These are phyloP conservation scores for Fragosphaeria purpurea DNA, from an alignment of 2,329 filamentous ascomycete genomes.

Conservation along the genomic window DNA sequence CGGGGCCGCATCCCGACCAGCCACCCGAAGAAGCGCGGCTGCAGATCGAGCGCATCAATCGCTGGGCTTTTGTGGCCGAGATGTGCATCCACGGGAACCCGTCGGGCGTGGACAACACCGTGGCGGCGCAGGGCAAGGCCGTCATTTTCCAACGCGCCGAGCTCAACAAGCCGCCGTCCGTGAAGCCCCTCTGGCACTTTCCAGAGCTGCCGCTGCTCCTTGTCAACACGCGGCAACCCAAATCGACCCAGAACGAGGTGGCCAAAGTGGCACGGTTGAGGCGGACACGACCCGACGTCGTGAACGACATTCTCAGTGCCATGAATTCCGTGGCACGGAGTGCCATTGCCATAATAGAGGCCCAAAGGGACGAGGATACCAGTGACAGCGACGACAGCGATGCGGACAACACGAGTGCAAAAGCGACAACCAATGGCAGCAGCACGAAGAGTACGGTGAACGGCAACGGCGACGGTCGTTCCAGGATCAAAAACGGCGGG, in stretches of 20 bases:
- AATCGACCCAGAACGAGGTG: slow-evolving; percentile 78
- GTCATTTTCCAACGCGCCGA: slow-evolving; percentile 80
- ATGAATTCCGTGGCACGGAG: slow-evolving; percentile 64
- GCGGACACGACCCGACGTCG: slow-evolving; percentile 62
- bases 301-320: slow-evolving; percentile 70
- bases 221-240: slow-evolving; percentile 79
- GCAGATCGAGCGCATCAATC: slow-evolving; percentile 91
- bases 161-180: slow-evolving; percentile 64
- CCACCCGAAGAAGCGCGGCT: slow-evolving; percentile 75
- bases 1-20: slow-evolving; percentile 87
- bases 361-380: slow-evolving; percentile 32
- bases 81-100: slow-evolving; percentile 97
- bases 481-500: slow-evolving; percentile 45
- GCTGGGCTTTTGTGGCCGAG: slow-evolving; percentile 94
- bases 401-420: not conserved
- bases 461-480: not conserved
- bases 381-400: slow-evolving; percentile 58
- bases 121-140: slow-evolving; percentile 85
- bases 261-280: slow-evolving; percentile 71
- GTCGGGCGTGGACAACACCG: slow-evolving; percentile 94
- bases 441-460: not conserved
- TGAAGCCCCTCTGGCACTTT: slow-evolving; percentile 73
- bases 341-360: slow-evolving; percentile 42
- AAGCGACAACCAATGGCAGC: not conserved
- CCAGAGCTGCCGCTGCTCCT: slow-evolving; percentile 84